Evolutionary conservation across 345 rosid genomes (phyloP), one percentile per base, ranked within the genome.

Genomic region (Limnanthes douglasii): DNA sequence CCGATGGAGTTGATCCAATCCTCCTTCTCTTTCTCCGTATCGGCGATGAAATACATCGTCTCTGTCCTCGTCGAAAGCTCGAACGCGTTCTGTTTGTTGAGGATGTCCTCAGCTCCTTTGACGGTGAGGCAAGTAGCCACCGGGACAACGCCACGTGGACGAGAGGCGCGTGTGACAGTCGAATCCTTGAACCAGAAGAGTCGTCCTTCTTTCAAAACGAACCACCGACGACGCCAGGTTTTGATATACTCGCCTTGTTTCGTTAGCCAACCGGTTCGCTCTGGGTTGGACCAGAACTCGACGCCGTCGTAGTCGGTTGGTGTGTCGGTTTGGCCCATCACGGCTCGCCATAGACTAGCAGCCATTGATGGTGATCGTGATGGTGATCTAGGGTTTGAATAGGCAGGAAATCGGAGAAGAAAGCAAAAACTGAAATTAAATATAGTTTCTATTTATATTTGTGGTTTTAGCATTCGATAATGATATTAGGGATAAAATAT

Each of bases 1-100:
- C 93, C 85, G 53, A 72, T 75, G 18, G 93, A 72, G 46, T 72
- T 75, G 58, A 79, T 79, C 92, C 85, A 75, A 15, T 75, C 81
- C 61, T 79, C 85, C 54, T 74, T 79, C 47, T 79, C 78, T 44
- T 66, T 74, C 55, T 79, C 93, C 1, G 73, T 54, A 41, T 75
- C 93, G 9, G 85, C 85, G 41, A 72, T 64, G 46, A 72, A 79
- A 38, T 64, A 72, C 85, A 71, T 72, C 3, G 75, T 75, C 21
- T 66, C 75, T 4, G 31, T 50, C 31, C 68, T 46, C 46, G 73
- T 64, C 19, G 82, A 69, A 12, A 79, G 18, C 66, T 72, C 78
- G 43, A 79, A 79, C 8, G 74, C 78, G 65, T 50, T 56, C 35
- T 60, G 70, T 43, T 65, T 79, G 41, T 79, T 66, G 39, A 72